Conservation (phyloP, 208 protist species). For the Crithidia sp. region DNA sequence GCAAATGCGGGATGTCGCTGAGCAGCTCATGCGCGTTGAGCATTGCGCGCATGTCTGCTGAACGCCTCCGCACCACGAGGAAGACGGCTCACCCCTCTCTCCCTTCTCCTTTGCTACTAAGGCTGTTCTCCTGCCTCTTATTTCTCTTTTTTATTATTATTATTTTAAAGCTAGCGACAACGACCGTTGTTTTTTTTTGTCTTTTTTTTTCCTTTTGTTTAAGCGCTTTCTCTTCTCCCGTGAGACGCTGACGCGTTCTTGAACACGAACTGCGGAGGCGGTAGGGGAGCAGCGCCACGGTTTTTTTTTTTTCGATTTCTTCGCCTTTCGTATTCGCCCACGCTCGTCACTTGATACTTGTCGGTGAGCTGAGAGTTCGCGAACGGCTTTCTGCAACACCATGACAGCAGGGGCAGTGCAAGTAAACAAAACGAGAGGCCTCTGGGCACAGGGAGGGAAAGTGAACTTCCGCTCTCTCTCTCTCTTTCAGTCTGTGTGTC, state of each 20-base stretch:
- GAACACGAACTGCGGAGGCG: not conserved
- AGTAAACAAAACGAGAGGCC: too few species aligned
- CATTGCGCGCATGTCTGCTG: too few species aligned
- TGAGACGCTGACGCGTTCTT: not conserved
- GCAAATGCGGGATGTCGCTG: not conserved
- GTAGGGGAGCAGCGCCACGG: not conserved
- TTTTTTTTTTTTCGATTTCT: not conserved
- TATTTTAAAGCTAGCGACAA: not conserved
- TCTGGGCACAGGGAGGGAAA: too few species aligned
- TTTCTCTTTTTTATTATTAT: slow-evolving; percentile 1
- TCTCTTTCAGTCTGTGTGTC: too few species aligned
- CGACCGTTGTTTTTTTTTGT: slow-evolving; percentile 3
- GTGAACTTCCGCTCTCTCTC: too few species aligned
- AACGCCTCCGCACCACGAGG: too few species aligned
- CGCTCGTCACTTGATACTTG: not conserved
- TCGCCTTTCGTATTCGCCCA: not conserved
- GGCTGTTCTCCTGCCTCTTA: not conserved
- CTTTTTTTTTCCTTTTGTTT: slow-evolving; percentile 6
- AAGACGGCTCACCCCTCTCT: not conserved
- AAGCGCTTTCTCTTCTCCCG: not conserved
- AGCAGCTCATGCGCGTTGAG: too few species aligned
- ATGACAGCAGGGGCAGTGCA: too few species aligned
- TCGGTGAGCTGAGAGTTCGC: too few species aligned
- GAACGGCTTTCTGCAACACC: too few species aligned
- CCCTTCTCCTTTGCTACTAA: not conserved